Base-by-base conservation (phyloP, 2,329 filamentous ascomycete species). In the Monilinia polystroma region DNA sequence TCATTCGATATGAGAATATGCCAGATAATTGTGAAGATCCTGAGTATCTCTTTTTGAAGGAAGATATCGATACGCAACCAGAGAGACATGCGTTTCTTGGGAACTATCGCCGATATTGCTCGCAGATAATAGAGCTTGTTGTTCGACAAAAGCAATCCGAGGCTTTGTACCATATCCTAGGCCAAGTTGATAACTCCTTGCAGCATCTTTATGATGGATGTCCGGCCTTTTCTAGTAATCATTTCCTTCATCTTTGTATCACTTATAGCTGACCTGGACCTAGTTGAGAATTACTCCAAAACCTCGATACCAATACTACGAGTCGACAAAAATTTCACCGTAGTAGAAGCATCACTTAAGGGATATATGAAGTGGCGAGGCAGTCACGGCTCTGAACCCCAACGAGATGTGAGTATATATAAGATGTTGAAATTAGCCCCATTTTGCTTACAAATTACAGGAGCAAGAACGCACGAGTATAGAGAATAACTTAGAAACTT, bases 51-150 rank as follows among this genome's bases (percentile, higher is more conserved):
- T 95, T 97, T 71, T 83, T 99, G 1, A 84, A 93, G 73, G 93
- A 98, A 75, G 95, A 99, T 75, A 96, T 97, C 66, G 95, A 99
- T 75, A 98, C 94, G 0, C 82, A 94, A 26, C 95, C 95, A 0
- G 95, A 99, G 76, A 86, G 93, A 32, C 95, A 99, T 78, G 92
- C 93, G 0, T 99, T 99, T 76, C 84, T 98, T 14, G 93, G 94
- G 4, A 98, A 99, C 75, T 99, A 99, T 77, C 85, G 95, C 51
- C 86, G 95, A 68, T 98, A 97, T 75, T 95, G 93, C 76, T 88
- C 89, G 3, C 89, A 91, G 68, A 86, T 97, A 35, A 92, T 99
- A 66, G 94, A 98, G 78, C 85, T 85, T 20, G 92, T 98, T 70
- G 92, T 96, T 29, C 85, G 91, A 71, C 85, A 91, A 72, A 90